Conservation (phyloP, 331 rosid species). For the Quercus lobata region DNA sequence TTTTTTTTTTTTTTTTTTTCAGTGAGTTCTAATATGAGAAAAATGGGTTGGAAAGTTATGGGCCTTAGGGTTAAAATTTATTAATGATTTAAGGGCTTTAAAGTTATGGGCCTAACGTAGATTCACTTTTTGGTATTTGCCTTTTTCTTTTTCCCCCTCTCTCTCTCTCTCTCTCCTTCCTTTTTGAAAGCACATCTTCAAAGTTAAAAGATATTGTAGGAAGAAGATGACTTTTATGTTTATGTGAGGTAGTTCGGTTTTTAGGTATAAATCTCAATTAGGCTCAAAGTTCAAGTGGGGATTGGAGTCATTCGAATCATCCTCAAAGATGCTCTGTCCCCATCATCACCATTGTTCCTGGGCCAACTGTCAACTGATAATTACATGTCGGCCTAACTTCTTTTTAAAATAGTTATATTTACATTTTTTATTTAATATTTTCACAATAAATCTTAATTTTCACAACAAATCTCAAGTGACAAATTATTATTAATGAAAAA, state of each 20-base stretch:
- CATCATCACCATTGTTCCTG: too few relatives aligned
- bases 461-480: accelerated
- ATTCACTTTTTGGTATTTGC: neutral
- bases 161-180: too few relatives aligned
- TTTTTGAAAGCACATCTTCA: too few relatives aligned
- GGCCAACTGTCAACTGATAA: too few relatives aligned
- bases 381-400: too few relatives aligned
- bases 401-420: too few relatives aligned
- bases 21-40: neutral
- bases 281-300: neutral
- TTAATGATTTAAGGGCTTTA: neutral
- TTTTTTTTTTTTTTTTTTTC: too few relatives aligned
- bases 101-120: neutral
- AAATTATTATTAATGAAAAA: too few relatives aligned
- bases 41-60: neutral
- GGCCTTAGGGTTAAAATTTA: neutral
- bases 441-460: too few relatives aligned
- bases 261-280: neutral
- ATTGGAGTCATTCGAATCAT: neutral
- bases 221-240: neutral
- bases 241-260: neutral
- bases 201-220: too few relatives aligned
- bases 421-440: too few relatives aligned
- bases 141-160: too few relatives aligned
- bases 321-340: neutral